Evolutionary conservation across 2,329 filamentous ascomycete species (phyloP), one percentile per base, ranked within the genome.

Genomic region (Trichoderma brevicompactum): DNA sequence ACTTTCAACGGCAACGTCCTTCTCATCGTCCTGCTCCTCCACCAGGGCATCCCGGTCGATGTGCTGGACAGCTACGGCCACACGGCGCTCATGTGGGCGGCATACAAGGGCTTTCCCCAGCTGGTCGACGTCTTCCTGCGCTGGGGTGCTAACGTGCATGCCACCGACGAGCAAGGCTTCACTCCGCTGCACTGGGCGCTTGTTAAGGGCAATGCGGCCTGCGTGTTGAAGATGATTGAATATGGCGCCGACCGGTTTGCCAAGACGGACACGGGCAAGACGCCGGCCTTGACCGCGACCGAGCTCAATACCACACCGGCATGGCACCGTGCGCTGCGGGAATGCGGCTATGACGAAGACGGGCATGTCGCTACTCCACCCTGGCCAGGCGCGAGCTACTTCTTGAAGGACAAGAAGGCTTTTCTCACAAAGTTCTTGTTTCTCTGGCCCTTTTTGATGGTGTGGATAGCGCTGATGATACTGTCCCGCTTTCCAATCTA

Each of bases 1-100:
- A 98, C 94, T 0, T 96, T 99, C 74, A 96, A 98, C 76, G 95
- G 95, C 70, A 98, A 97, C 76, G 91, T 96, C 19, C 90, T 96
- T 70, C 86, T 98, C 66, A 85, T 99, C 34, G 88, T 94, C 56
- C 85, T 99, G 1, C 86, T 99, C 7, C 85, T 99, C 28, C 95
- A 99, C 79, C 94, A 97, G 74, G 93, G 95, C 74, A 95, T 99
- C 67, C 92, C 93, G 15, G 92, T 99, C 68, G 95, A 99, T 75
- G 91, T 95, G 6, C 84, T 90, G 61, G 95, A 99, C 78, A 87
- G 87, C 58, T 94, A 93, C 75, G 92, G 94, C 6, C 96, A 99
- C 78, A 98, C 95, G 1, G 90, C 90, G 67, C 83, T 99, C 67
- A 99, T 99, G 95, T 99, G 95, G 95, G 92, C 95, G 17, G 94